A percentile compares a stretch with the other conserved stretches of the same genome.
Conservation (phyloP, 2,329 filamentous ascomycete species). For the Cladosporium velox region DNA sequence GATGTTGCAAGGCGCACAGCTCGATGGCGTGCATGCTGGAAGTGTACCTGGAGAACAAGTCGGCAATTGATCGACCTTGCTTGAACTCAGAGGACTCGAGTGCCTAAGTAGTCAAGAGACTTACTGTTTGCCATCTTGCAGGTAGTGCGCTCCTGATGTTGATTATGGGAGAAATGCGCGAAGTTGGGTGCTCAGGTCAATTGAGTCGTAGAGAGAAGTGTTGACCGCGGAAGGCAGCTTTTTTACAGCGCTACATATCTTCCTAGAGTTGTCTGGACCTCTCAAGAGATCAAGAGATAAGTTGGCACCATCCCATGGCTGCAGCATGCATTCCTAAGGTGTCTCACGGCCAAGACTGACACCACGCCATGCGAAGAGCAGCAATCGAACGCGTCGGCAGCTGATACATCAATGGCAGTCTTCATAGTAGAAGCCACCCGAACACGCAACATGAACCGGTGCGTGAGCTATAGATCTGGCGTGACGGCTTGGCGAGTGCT, state of each 20-base stretch:
- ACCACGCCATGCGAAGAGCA: not conserved
- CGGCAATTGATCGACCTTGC: not conserved
- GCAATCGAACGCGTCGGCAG: not conserved
- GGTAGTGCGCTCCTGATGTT: not conserved
- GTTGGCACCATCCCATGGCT: not conserved
- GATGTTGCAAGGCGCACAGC: slow-evolving; percentile 15
- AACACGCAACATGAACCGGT: not conserved
- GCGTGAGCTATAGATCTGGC: not conserved
- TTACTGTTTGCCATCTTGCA: not conserved
- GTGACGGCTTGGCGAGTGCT: slow-evolving; percentile 7
- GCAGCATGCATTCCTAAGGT: not conserved
- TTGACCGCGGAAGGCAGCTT: not conserved
- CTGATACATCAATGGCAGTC: not conserved
- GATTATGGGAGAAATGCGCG: not conserved
- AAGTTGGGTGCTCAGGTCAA: not conserved
- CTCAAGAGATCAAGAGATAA: not conserved
- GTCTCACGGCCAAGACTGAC: not conserved
- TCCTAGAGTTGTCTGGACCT: not conserved
- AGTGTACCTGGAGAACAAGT: not conserved
- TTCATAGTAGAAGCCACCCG: not conserved
- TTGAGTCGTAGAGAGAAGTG: not conserved
- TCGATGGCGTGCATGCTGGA: slow-evolving; percentile 2
- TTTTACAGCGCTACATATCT: not conserved
- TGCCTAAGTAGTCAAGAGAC: not conserved
- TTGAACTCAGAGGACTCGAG: not conserved